Evolutionary conservation across 768 basidiomycete genomes (phyloP).

Genomic region (Xerocomellus intermedius): DNA sequence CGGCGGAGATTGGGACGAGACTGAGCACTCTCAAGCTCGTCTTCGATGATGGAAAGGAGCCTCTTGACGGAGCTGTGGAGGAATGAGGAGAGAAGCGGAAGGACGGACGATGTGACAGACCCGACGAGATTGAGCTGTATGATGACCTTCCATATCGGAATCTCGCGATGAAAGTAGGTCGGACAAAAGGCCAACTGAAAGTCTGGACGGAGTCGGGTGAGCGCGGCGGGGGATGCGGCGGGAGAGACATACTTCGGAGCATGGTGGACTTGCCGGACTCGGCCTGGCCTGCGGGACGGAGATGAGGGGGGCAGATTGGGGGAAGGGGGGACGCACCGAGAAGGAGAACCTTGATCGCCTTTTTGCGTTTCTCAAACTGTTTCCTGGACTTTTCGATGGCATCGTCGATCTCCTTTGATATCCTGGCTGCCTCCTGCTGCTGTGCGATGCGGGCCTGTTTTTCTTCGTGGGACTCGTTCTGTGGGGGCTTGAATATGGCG

Average conservation of each 20-base stretch:
- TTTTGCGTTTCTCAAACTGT: conserved; percentile 23
- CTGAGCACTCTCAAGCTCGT: conserved; percentile 32
- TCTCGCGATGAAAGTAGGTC: conserved; percentile 55
- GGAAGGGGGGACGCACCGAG: conserved; percentile 15
- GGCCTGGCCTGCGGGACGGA: conserved; percentile 22
- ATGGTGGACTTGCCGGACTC: conserved; percentile 34
- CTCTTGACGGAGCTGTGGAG: conserved; percentile 51
- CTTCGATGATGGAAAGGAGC: conserved; percentile 52
- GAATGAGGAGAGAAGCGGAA: not conserved
- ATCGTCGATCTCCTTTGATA: conserved; percentile 32
- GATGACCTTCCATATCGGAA: conserved; percentile 58
- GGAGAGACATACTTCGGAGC: conserved; percentile 22
- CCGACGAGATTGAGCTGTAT: conserved; percentile 70
- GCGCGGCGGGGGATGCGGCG: not conserved
- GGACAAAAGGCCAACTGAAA: conserved; percentile 69
- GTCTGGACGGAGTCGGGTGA: conserved; percentile 38
- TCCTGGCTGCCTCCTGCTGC: conserved; percentile 23
- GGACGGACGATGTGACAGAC: conserved; percentile 29
- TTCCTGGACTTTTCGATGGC: conserved; percentile 26
- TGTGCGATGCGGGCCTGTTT: conserved; percentile 4
- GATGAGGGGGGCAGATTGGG: not conserved
- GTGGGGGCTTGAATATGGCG: conserved; percentile 18
- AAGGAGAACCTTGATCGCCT: conserved; percentile 29
- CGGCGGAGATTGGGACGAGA: not conserved
- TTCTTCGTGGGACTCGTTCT: conserved; percentile 8